A percentile compares a stretch with the other conserved stretches of the same genome.
Conservation (phyloP, 306 rosid genomes). For the Carpinus fangiana region DNA sequence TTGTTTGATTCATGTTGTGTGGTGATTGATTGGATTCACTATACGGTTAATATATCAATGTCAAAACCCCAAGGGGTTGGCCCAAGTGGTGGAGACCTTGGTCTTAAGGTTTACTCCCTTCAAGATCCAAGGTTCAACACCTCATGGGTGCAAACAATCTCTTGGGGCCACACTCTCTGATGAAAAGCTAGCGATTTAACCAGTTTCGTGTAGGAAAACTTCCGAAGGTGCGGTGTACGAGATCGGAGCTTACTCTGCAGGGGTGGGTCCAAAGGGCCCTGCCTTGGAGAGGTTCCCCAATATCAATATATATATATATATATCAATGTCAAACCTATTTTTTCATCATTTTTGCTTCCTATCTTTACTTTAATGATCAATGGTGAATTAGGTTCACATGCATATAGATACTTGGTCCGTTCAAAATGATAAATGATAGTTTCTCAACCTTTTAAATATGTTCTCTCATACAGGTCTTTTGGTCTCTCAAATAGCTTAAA, state of each 20-base stretch:
- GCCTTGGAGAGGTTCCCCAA: too few relatives aligned
- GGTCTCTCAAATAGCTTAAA: constrained; percentile 22
- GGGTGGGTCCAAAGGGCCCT: too few relatives aligned
- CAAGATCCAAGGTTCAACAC: too few relatives aligned
- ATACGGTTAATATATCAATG: not conserved
- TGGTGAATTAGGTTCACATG: not conserved
- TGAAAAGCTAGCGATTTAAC: too few relatives aligned
- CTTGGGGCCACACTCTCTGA: too few relatives aligned
- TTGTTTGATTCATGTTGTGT: not conserved
- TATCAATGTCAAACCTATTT: not conserved
- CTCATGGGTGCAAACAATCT: too few relatives aligned
- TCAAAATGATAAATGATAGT: not conserved
- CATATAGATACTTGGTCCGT: not conserved
- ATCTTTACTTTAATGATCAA: not conserved
- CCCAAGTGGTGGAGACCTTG: too few relatives aligned
- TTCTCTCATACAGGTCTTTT: constrained; percentile 26
- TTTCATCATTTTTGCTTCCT: not conserved
- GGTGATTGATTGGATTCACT: constrained; percentile 7
- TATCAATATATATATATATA: not conserved
- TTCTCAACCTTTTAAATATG: not conserved
- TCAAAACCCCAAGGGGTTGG: not conserved
- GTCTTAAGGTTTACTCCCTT: too few relatives aligned
- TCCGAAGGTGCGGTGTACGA: too few relatives aligned
- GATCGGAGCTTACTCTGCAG: too few relatives aligned
- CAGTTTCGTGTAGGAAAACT: too few relatives aligned